Evolutionary conservation across 1,284 basidiomycete genomes (phyloP).

Genomic region (Apiotrichum sp.): DNA sequence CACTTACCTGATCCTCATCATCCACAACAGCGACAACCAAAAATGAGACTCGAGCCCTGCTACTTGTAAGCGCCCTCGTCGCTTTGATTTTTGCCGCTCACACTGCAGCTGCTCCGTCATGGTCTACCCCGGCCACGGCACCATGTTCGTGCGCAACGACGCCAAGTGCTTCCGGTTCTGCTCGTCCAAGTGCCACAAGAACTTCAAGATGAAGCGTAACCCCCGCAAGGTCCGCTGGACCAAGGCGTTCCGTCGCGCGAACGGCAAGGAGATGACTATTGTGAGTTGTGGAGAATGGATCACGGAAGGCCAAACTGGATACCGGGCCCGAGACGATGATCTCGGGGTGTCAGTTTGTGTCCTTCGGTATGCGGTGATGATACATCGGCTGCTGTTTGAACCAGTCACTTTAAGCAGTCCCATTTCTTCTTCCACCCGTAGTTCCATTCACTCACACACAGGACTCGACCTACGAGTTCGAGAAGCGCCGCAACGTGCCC

Average conservation of each 20-base stretch:
- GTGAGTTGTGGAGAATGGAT: conserved; percentile 51
- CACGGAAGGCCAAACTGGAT: too few relatives aligned
- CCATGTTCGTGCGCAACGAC: conserved; percentile 93
- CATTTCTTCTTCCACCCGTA: too few relatives aligned
- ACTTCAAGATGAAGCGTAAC: conserved; percentile 99
- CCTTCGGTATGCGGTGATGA: too few relatives aligned
- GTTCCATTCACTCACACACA: conserved; percentile 36
- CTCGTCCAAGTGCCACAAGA: conserved; percentile 97
- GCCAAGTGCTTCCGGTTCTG: conserved; percentile 95
- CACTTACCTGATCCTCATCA: conserved; percentile 31
- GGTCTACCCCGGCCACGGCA: conserved; percentile 93
- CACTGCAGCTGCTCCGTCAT: conserved; percentile 66
- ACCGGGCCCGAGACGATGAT: too few relatives aligned
- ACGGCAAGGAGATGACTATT: conserved; percentile 99
- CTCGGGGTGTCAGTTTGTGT: too few relatives aligned
- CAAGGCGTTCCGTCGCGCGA: conserved; percentile 97
- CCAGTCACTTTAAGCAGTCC: not conserved
- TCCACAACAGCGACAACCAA: conserved; percentile 7
- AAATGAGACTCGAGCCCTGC: conserved; percentile 76
- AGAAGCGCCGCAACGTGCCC: conserved; percentile 96
- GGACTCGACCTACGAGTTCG: conserved; percentile 99
- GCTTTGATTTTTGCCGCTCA: too few relatives aligned
- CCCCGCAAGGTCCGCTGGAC: conserved; percentile 99
- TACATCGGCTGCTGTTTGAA: too few relatives aligned
- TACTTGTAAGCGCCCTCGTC: too few relatives aligned